Evolutionary conservation across 257 asterid species (phyloP), one percentile per base, ranked within the genome.

Genomic region (Solanum okadae): DNA sequence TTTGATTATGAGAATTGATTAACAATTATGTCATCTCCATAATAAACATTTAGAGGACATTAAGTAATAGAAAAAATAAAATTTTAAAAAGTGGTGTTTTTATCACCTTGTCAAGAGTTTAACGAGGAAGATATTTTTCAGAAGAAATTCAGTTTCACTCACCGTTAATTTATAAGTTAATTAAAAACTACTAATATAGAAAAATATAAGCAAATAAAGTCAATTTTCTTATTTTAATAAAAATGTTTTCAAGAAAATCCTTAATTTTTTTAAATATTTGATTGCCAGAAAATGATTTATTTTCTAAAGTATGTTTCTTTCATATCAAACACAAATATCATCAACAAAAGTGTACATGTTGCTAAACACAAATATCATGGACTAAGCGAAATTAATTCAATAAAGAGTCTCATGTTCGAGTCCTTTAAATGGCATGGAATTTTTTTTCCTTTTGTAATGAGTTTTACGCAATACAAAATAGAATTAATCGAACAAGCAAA

Each of bases 391-490:
- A 23, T 10, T 4, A 23, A 61, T 61, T 23, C 73, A 65, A 68
- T 68, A 68, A 68, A 14, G 16, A 1, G 40, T 15, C 13, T 6
- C 10, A 11, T 67, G 18, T 67, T 12, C 9, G 4, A 70, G 3
- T 29, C 23, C 1, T 12, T 6, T 2, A 6, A 27, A 68, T 68
- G 22, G 15, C 15, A 27, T 67, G 29, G 7, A 1, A 13, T 1
- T 0, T 5, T 0, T 29, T 14, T 27, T 6, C 0, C 34, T 2
- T 3, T 6, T 14, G 29, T 29, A 70, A 29, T 31, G 5, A 18
- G 2, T 1, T 14, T 70, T 4, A 14, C 0, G 1, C 5, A 67
- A 67, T 1, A 67, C 0, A 67, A 27, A 25, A 1, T 13, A 67
- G 35, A 2, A 67, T 6, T 67, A 67, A 67, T 27, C 10, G 5